Base-by-base conservation (phyloP, 352 stramenopile genomes). In the Thalassiosira hispida region DNA sequence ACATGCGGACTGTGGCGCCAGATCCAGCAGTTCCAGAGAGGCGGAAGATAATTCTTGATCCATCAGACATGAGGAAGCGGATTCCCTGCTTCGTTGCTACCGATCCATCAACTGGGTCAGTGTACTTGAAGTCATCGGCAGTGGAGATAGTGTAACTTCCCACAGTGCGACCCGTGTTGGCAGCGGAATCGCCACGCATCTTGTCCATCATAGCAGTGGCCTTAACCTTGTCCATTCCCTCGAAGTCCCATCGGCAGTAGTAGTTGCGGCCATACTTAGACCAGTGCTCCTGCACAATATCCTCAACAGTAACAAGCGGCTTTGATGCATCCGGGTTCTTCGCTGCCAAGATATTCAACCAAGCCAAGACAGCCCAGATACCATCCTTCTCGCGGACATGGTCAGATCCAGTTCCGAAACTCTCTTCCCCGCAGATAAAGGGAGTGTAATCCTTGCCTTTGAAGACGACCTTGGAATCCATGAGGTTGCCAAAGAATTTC, bases 401-500 rank as follows among this genome's bases (percentile, higher is more conserved):
- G 93, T 99, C 97, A 67, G 95, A 98, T 73, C 98, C 98, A 69
- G 97, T 99, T 65, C 98, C 98, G 81, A 99, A 99, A 75, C 83
- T 95, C 80, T 98, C 95, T 89, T 99, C 98, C 65, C 98, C 98
- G 86, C 98, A 99, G 83, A 99, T 98, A 81, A 99, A 98, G 42
- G 98, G 98, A 72, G 97, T 98, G 91, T 98, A 99, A 84, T 99
- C 96, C 73, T 98, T 94, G 82, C 97, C 97, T 67, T 95, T 96
- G 77, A 97, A 98, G 33, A 98, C 88, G 27, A 95, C 95, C 76
- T 98, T 97, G 57, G 96, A 99, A 92, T 99, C 97, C 98, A 99
- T 99, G 55, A 99, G 90, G 90, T 99, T 99, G 63, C 97, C 97
- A 70, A 99, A 99, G 90, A 99, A 99, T 91, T 99, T 99, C 98